phyloP scores from a whole-genome alignment of 2,329 filamentous ascomycete species.

The Lecanoromycetidae sp. region DNA sequence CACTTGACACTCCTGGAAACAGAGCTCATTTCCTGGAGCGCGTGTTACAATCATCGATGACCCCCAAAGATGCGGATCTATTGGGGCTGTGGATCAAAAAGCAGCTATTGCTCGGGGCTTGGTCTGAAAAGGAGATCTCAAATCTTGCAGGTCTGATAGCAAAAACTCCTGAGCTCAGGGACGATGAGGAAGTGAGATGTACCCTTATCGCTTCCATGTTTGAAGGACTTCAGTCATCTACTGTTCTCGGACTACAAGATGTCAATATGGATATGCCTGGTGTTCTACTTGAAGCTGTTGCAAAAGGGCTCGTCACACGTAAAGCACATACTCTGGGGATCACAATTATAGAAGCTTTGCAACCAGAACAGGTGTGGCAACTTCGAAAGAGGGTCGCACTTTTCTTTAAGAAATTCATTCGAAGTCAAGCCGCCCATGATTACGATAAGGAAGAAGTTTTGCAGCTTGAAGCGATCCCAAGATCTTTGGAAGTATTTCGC shows the following conservation, averaged over 20 bases:
- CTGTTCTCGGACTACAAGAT: slow-evolving; percentile 4
- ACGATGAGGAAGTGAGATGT: background rate
- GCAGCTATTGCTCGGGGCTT: slow-evolving; percentile 4
- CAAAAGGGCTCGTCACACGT: background rate
- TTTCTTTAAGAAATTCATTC: background rate
- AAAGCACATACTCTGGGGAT: background rate
- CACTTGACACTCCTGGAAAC: background rate
- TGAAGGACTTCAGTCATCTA: slow-evolving; percentile 8
- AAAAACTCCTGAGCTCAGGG: background rate
- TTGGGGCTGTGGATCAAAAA: slow-evolving; percentile 9
- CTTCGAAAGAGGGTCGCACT: background rate
- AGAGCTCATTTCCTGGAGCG: background rate
- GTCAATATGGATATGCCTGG: background rate
- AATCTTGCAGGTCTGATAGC: background rate
- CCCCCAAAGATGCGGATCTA: background rate
- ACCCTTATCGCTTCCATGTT: background rate
- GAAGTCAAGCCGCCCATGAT: background rate
- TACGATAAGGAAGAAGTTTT: background rate
- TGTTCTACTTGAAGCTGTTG: background rate
- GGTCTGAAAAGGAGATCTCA: slow-evolving; percentile 4
- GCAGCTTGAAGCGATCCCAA: background rate
- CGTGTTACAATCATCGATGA: background rate
- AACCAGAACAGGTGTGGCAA: background rate
- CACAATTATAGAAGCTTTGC: slow-evolving; percentile 5
- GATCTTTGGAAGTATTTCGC: background rate